Percentiles rank a stretch among this genome's conserved stretches.
phyloP scores from a whole-genome alignment of 2,329 filamentous ascomycete genomes.

The Colletotrichum orchidophilum region DNA sequence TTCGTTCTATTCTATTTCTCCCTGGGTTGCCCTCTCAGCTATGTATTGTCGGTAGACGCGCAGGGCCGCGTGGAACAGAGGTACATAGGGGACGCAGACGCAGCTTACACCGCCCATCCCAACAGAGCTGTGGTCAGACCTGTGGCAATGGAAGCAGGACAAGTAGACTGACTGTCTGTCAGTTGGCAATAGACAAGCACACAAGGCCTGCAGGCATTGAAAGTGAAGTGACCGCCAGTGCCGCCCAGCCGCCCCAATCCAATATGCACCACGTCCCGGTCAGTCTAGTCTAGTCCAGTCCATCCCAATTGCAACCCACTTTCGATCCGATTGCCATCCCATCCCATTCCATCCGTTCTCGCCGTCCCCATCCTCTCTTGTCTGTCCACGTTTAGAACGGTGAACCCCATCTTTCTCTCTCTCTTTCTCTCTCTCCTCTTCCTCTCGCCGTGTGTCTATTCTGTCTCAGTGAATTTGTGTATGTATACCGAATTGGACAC shows the following conservation, averaged over 20 bases:
- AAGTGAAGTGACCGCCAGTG: neutral
- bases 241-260: neutral
- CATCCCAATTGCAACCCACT: neutral
- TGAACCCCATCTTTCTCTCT: neutral
- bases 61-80: neutral
- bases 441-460: neutral
- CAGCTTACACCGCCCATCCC: slow-evolving; percentile 26
- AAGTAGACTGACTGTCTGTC: neutral
- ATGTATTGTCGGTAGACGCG: neutral
- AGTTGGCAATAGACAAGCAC: neutral
- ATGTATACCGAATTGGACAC: neutral
- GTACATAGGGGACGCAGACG: slow-evolving; percentile 4
- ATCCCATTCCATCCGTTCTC: slow-evolving; percentile 3
- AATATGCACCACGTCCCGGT: neutral
- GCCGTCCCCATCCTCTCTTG: neutral
- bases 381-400: neutral
- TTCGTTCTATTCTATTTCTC: neutral
- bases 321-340: slow-evolving; percentile 13
- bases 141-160: neutral
- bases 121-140: neutral
- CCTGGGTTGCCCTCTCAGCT: slow-evolving; percentile 6
- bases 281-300: neutral
- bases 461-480: neutral
- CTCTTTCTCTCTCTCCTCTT: neutral
- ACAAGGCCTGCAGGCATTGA: neutral